A percentile compares a stretch with the other conserved stretches of the same genome.
Conservation (phyloP, 192 early-diverging fungal species). For the Pilobolus umbonatus region DNA sequence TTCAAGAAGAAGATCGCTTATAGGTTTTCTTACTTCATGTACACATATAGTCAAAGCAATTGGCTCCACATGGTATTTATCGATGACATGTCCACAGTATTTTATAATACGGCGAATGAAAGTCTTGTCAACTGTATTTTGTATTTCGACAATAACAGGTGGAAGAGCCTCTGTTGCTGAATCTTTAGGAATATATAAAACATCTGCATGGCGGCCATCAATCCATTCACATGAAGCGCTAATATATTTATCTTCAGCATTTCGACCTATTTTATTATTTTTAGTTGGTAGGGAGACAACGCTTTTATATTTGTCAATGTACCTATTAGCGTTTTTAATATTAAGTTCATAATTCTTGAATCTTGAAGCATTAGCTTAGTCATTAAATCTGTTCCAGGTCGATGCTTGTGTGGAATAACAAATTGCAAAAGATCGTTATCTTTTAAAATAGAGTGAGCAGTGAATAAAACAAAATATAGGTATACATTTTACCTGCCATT, state of each 20-base stretch:
- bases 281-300: neutral
- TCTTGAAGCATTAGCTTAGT: neutral
- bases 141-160: conserved; percentile 4
- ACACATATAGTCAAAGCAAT: conserved; percentile 4
- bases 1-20: neutral
- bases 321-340: conserved; percentile 1
- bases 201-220: neutral
- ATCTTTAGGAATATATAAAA: neutral
- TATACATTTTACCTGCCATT: too few species aligned
- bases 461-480: too few species aligned
- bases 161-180: conserved; percentile 3
- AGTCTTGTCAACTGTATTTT: conserved; percentile 4
- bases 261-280: neutral
- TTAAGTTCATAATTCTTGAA: conserved; percentile 12
- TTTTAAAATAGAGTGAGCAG: neutral
- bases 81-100: neutral
- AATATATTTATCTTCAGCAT: neutral
- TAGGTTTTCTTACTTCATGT: neutral
- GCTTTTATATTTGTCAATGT: neutral
- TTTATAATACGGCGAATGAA: conserved; percentile 5
- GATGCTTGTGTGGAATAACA: conserved; percentile 8
- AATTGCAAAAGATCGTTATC: conserved; percentile 5
- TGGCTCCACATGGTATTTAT: conserved; percentile 7
- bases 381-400: conserved; percentile 8
- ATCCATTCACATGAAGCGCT: conserved; percentile 5